Evolutionary conservation across 1,284 basidiomycete species (phyloP).

Genomic region (Sphagnurus paluster): DNA sequence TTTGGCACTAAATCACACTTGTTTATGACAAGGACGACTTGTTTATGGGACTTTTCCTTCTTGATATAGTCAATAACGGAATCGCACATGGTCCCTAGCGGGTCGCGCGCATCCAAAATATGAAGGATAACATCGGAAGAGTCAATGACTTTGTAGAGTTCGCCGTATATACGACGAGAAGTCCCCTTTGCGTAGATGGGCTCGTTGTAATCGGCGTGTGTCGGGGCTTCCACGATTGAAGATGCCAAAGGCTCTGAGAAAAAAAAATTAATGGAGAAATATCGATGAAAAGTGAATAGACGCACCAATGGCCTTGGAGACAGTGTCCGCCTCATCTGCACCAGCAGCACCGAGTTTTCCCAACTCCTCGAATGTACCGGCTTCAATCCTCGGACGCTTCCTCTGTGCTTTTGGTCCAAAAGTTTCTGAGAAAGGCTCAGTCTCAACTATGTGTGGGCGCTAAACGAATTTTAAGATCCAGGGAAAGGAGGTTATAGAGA

Average conservation of each 20-base stretch:
- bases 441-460: slow-evolving; percentile 90
- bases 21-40: slow-evolving; percentile 95
- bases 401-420: slow-evolving; percentile 94
- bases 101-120: slow-evolving; percentile 95
- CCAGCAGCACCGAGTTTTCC: slow-evolving; percentile 61
- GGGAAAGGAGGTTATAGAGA: neutral
- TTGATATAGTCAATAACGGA: slow-evolving; percentile 92
- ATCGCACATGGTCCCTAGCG: slow-evolving; percentile 95
- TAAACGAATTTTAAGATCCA: slow-evolving; percentile 31
- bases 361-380: slow-evolving; percentile 87
- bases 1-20: slow-evolving; percentile 99
- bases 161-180: slow-evolving; percentile 93
- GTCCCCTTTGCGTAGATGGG: slow-evolving; percentile 93
- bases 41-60: slow-evolving; percentile 98
- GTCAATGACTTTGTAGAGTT: slow-evolving; percentile 99
- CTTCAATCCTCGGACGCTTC: slow-evolving; percentile 83
- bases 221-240: slow-evolving; percentile 49
- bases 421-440: slow-evolving; percentile 89
- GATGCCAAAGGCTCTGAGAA: slow-evolving; percentile 43
- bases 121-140: slow-evolving; percentile 97
- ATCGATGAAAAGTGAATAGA: slow-evolving; percentile 7
- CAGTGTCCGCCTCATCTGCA: slow-evolving; percentile 43
- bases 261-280: neutral
- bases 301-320: slow-evolving; percentile 43
- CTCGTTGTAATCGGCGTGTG: slow-evolving; percentile 77